phyloP scores from a whole-genome alignment of 257 asterid species.

The Petunia axillaris region DNA sequence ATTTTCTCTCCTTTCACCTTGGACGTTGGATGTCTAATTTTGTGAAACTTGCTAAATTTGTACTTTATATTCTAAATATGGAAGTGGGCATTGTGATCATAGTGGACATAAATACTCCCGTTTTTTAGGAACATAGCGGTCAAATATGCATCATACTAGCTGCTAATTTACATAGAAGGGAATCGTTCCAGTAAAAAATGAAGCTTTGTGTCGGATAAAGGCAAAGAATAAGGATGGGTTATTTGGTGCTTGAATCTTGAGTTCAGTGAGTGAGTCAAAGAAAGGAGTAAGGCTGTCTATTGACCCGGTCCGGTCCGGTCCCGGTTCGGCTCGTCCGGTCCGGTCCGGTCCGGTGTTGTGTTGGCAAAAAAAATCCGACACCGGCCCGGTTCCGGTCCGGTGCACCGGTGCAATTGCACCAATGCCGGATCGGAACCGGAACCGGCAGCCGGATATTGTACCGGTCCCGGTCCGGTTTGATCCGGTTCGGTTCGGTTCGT shows the following conservation, averaged over 20 bases:
- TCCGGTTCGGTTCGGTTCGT: too few relatives aligned
- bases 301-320: too few relatives aligned
- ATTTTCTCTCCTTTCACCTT: neutral
- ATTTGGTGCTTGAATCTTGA: conserved; percentile 35
- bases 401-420: too few relatives aligned
- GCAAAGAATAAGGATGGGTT: conserved; percentile 38
- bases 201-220: conserved; percentile 44
- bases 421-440: too few relatives aligned
- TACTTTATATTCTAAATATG: neutral
- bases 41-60: neutral
- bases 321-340: too few relatives aligned
- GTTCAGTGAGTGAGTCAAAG: conserved; percentile 51
- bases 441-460: too few relatives aligned
- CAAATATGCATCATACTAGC: neutral
- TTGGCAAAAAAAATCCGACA: too few relatives aligned
- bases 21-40: neutral
- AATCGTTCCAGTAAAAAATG: conserved; percentile 16
- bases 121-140: neutral
- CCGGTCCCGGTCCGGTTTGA: too few relatives aligned
- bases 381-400: too few relatives aligned
- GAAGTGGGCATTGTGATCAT: neutral
- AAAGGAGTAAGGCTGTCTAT: too few relatives aligned
- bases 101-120: neutral
- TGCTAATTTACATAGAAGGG: neutral
- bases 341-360: too few relatives aligned